Evolutionary conservation across 805 yeast species (phyloP).

Genomic region (Pichia phayaonensis): DNA sequence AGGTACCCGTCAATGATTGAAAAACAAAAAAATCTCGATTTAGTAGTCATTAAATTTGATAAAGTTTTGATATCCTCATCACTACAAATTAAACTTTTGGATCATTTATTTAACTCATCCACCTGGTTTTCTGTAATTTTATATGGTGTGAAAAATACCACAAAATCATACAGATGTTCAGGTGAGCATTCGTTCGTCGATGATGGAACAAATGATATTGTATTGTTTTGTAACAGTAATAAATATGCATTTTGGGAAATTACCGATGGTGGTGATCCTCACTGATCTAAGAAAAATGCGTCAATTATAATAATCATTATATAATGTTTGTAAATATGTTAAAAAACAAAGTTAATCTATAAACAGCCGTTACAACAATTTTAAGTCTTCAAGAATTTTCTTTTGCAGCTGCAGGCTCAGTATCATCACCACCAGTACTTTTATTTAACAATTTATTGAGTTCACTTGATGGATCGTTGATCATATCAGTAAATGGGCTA

Average conservation of each 20-base stretch:
- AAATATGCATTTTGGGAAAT: constrained; percentile 25
- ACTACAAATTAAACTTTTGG: neutral
- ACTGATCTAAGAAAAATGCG: constrained; percentile 3
- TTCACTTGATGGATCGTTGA: constrained; percentile 36
- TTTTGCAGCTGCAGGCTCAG: constrained; percentile 16
- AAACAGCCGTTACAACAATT: neutral
- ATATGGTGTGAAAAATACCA: constrained; percentile 25
- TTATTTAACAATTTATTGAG: constrained; percentile 36
- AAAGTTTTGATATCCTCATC: neutral
- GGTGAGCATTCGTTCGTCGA: constrained; percentile 24
- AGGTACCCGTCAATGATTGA: constrained; percentile 15
- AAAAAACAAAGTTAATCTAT: neutral
- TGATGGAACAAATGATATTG: constrained; percentile 25
- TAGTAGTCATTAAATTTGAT: neutral
- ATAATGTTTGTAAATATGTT: neutral
- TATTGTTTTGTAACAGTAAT: constrained; percentile 13
- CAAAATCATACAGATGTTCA: constrained; percentile 19
- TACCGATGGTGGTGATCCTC: constrained; percentile 24
- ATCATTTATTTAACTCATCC: neutral
- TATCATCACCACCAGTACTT: constrained; percentile 21
- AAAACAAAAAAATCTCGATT: neutral
- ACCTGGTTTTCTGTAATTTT: constrained; percentile 22
- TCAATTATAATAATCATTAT: neutral
- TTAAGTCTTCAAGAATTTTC: neutral
- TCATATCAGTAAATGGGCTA: constrained; percentile 50